Base-by-base conservation (phyloP, 495 filamentous ascomycete species). In the Penicillium crystallinum region DNA sequence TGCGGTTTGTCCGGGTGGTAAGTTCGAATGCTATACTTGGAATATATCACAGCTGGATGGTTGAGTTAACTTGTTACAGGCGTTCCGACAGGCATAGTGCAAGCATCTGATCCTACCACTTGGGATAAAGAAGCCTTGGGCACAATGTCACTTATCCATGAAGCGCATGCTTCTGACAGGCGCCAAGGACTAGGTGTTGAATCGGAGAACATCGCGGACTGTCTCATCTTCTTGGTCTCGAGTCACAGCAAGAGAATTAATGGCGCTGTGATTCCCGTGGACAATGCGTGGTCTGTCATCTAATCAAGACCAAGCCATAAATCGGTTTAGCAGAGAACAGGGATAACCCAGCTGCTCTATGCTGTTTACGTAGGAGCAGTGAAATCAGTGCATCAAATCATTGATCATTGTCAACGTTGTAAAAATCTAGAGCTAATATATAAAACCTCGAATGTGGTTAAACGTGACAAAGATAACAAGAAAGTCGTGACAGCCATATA, bases 1-100 rank as follows among this genome's bases (percentile, higher is more conserved):
- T 49, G 61, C 61, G 6, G 47, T 69, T 5, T 54, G 60, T 18
- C 66, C 66, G 10, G 66, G 66, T 31, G 52, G 64, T 62, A 46
- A 46, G 53, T 49, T 7, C 5, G n/a, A 29, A 31, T 10, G 11
- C 29, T 10, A 31, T 31, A 8, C 29, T 31, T 7, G 23, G 7
- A 7, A 7, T 3, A 7, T 10, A 27, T n/a, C 14, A 19, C 2
- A 19, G 7, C 6, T 18, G 7, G 15, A 12, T 14, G 19, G 5
- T 10, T 12, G 10, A 15, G 14, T 18, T 12, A 18, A 11, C 0
- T 3, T 9, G 3, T 7, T 14, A 2, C 6, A 33, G 25, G 27
- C 12, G 30, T 45, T 14, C 27, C 27, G 8, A 45, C 27, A 3
- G 19, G 29, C 7, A 45, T 45, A 6, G 30, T 45, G 9, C 42